Conservation (phyloP, 768 basidiomycete species). For the Exsudoporus frostii region DNA sequence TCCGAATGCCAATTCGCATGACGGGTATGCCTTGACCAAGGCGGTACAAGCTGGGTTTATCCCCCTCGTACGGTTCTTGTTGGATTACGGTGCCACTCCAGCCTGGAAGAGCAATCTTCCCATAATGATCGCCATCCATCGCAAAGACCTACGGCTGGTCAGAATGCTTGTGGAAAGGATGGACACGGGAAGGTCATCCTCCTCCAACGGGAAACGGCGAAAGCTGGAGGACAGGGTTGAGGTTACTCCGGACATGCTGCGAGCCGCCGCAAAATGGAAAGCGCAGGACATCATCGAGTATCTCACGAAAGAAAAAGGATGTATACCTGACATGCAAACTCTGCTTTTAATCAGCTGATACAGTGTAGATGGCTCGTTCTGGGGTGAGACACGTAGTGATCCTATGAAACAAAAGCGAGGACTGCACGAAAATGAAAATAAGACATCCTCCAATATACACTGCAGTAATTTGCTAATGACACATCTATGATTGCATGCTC, state of each 20-base stretch:
- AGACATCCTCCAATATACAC: constrained; percentile 16
- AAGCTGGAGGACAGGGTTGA: constrained; percentile 58
- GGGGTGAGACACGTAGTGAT: not conserved
- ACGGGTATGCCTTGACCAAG: constrained; percentile 78
- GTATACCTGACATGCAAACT: constrained; percentile 71
- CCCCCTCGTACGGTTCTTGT: constrained; percentile 67
- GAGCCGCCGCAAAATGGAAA: constrained; percentile 56
- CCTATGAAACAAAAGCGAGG: not conserved
- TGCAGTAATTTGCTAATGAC: constrained; percentile 16
- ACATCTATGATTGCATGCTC: constrained; percentile 25
- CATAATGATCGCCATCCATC: constrained; percentile 71
- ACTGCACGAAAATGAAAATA: constrained; percentile 4
- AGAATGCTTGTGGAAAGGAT: constrained; percentile 72
- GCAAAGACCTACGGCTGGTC: constrained; percentile 64
- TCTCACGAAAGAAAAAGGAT: constrained; percentile 64
- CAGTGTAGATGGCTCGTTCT: not conserved
- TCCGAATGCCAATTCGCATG: constrained; percentile 61
- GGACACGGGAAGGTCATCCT: constrained; percentile 23
- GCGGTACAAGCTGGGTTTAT: constrained; percentile 66
- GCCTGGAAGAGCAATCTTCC: constrained; percentile 57
- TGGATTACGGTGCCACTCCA: constrained; percentile 73
- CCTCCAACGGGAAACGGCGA: constrained; percentile 41
- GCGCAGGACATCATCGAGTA: constrained; percentile 73
- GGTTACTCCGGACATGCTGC: constrained; percentile 58
- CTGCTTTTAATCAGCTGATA: constrained; percentile 39